A percentile compares a stretch with the other conserved stretches of the same genome.
Conservation (phyloP, 768 basidiomycete species). For the Tricholomella constricta region DNA sequence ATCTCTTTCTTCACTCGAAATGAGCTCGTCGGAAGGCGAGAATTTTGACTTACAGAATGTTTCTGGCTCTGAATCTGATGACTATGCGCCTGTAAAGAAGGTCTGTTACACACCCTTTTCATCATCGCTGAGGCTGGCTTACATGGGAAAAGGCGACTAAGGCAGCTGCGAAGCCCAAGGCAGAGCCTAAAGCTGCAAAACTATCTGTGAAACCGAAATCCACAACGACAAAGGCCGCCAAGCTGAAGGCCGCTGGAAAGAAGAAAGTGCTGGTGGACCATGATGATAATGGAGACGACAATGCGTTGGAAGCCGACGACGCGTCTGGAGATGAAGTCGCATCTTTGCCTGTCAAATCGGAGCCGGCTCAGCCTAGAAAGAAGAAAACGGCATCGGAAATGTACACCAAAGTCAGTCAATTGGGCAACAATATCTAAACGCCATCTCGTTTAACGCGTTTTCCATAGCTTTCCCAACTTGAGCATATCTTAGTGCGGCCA, state of each 20-base stretch:
- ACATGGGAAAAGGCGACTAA: conserved; percentile 20
- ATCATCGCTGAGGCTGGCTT: conserved; percentile 1
- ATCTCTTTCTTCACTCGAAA: conserved; percentile 25
- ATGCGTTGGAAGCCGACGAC: conserved; percentile 42
- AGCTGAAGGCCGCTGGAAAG: conserved; percentile 59
- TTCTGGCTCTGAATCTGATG: conserved; percentile 69
- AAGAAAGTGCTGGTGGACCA: conserved; percentile 71
- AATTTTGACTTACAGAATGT: conserved; percentile 61
- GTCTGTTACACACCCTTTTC: conserved; percentile 24
- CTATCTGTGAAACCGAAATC: conserved; percentile 47
- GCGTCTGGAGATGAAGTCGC: conserved; percentile 37
- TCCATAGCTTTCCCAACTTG: conserved; percentile 86
- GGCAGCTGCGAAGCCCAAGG: conserved; percentile 38
- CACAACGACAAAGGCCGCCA: conserved; percentile 43
- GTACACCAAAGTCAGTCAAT: conserved; percentile 74
- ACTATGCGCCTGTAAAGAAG: conserved; percentile 66
- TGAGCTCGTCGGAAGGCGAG: conserved; percentile 79
- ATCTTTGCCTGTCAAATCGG: conserved; percentile 23
- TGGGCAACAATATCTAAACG: not conserved
- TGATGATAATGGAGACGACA: conserved; percentile 60
- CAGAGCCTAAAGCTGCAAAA: conserved; percentile 36
- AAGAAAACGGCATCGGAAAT: conserved; percentile 91
- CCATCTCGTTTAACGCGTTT: conserved; percentile 1
- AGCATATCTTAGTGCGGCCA: conserved; percentile 90
- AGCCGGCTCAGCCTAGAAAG: conserved; percentile 43